Evolutionary conservation across 352 stramenopile species (phyloP), one percentile per base, ranked within the genome.

Genomic region (Blastocystis hominis): DNA sequence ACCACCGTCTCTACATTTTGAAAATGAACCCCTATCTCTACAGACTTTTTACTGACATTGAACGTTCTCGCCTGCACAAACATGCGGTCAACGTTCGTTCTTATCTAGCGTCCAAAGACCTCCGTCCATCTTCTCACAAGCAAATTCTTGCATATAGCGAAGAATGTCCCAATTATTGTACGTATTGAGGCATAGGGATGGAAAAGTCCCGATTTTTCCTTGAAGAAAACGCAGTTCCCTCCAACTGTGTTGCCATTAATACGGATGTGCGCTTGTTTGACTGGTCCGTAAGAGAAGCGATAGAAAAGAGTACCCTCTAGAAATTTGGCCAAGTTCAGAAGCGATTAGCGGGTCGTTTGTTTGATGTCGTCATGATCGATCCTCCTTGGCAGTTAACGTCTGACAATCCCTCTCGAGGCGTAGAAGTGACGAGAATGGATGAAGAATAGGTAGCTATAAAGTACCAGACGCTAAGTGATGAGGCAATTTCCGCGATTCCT

Each of bases 351-450:
- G 88, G 88, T 34, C 68, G 70, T 63, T 36, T 89, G 3, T 90
- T 90, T 44, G 89, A 90, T 40, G 88, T 90, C n/a, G 88, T 90
- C 3, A 90, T 90, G 89, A 90, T 88, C 24, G 89, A 90, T 53
- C 89, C 89, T 20, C 89, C 89, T 15, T 90, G 89, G 89, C 89
- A 90, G 54, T 75, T 90, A 5, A 86, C 89, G 42, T 90, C 80
- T 77, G 61, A 80, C 20, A 90, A 90, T 61, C 89, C 89, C 20
- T 90, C 88, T 9, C 55, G 89, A 47, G 89, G 89, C 40, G 89
- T 86, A 86, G 24, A 34, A 15, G 55, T 6, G 30, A 3, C 5
- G 24, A 20, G 4, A 17, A 34, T 20, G n/a, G 4, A 17, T 69
- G 10, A 75, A 9, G 20, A 40, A 36, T 86, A 86, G 75, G 75